A percentile compares a stretch with the other conserved stretches of the same genome.
These are phyloP conservation scores for Leucosporidium scottii DNA, from an alignment of 768 basidiomycete genomes.

Conservation along the genomic window DNA sequence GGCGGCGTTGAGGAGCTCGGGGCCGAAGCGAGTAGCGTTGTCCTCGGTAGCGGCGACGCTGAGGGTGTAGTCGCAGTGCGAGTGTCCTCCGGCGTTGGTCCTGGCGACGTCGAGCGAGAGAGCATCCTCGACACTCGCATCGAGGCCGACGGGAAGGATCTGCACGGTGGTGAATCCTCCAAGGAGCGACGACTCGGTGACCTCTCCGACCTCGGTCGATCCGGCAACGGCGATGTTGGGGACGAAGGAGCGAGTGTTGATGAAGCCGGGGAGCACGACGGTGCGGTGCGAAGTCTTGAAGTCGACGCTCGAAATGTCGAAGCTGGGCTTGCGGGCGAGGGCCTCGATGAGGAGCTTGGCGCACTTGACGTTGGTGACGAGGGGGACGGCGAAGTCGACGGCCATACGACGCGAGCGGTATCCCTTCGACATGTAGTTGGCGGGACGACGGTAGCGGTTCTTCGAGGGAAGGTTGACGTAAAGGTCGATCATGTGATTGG, in stretches of 20 bases:
- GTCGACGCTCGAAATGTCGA: constrained; percentile 84
- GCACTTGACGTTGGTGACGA: constrained; percentile 98
- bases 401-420: constrained; percentile 97
- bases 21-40: constrained; percentile 58
- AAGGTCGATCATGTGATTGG: constrained; percentile 78
- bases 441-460: constrained; percentile 93
- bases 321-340: constrained; percentile 66
- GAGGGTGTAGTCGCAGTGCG: constrained; percentile 83
- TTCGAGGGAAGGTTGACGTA: constrained; percentile 99
- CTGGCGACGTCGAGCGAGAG: constrained; percentile 63
- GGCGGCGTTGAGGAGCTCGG: constrained; percentile 69
- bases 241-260: constrained; percentile 81
- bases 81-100: constrained; percentile 54
- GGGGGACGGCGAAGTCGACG: constrained; percentile 92
- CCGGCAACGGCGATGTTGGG: constrained; percentile 57
- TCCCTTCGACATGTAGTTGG: constrained; percentile 93
- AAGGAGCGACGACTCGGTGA: constrained; percentile 73
- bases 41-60: constrained; percentile 64
- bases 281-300: constrained; percentile 90
- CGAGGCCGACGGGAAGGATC: constrained; percentile 63
- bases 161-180: constrained; percentile 84
- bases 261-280: constrained; percentile 80
- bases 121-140: constrained; percentile 60
- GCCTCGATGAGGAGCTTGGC: constrained; percentile 95
- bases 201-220: constrained; percentile 57